Percentiles rank a stretch among this genome's conserved stretches.
phyloP scores from a whole-genome alignment of 1,139 yeast genomes.

The Debaryomyces psychrophilus region DNA sequence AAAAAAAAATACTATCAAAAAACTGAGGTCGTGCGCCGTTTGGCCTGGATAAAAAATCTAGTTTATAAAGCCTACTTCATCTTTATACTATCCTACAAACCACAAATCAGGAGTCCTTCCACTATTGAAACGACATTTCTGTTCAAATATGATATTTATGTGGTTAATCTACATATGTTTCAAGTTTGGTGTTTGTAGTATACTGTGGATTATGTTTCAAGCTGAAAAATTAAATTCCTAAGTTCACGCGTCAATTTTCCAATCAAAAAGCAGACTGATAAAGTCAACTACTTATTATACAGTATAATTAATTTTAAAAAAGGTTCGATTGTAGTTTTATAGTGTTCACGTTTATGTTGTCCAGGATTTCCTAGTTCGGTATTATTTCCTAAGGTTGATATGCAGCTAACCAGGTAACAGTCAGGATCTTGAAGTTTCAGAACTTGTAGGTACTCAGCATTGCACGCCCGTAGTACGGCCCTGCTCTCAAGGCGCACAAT shows the following conservation, averaged over 20 bases:
- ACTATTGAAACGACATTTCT: neutral
- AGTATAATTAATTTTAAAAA: neutral
- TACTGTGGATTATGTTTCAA: neutral
- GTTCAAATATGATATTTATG: neutral
- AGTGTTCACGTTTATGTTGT: neutral
- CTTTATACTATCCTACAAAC: neutral
- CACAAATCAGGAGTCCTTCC: neutral
- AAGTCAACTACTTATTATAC: neutral
- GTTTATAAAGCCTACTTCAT: neutral
- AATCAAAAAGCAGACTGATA: neutral
- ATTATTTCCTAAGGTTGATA: neutral
- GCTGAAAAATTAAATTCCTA: constrained; percentile 1
- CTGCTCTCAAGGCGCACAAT: neutral
- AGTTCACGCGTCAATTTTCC: neutral
- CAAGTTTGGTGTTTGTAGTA: neutral
- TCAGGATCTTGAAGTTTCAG: neutral
- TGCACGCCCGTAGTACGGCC: neutral
- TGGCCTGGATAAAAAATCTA: neutral
- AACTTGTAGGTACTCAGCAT: neutral
- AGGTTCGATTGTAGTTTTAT: neutral
- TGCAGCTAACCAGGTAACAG: neutral
- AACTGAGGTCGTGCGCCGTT: constrained; percentile 5
- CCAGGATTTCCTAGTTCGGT: constrained; percentile 1
- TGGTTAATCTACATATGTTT: neutral
- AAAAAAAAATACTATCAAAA: constrained; percentile 6